These are phyloP conservation scores for Cryphonectria nitschkei DNA, from an alignment of 2,329 filamentous ascomycete species.

Conservation along the genomic window DNA sequence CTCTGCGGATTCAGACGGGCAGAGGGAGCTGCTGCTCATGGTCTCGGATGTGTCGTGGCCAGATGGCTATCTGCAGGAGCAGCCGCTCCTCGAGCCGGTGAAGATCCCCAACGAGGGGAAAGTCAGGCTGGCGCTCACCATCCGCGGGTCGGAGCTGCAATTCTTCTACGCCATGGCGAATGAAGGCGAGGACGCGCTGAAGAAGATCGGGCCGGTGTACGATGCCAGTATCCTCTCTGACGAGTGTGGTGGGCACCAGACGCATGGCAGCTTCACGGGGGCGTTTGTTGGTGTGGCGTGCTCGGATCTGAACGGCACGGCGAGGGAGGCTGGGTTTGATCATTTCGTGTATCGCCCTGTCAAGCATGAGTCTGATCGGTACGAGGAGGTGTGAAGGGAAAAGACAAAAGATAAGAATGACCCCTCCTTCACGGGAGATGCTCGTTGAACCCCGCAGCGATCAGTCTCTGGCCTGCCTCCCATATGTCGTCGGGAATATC, in stretches of 20 bases:
- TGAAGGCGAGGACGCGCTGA: conserved; percentile 45
- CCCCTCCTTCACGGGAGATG: conserved; percentile 41
- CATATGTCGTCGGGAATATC: conserved; percentile 47
- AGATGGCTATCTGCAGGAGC: conserved; percentile 47
- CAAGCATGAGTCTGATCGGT: conserved; percentile 51
- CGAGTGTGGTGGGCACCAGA: conserved; percentile 65
- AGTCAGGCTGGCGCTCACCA: conserved; percentile 53
- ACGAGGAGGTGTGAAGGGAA: conserved; percentile 39
- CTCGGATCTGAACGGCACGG: conserved; percentile 59
- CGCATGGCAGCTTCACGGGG: conserved; percentile 66
- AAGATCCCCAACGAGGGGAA: conserved; percentile 58
- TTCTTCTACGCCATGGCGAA: conserved; percentile 60
- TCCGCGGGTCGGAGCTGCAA: conserved; percentile 56
- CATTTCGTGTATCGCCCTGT: conserved; percentile 56
- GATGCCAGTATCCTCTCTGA: conserved; percentile 64
- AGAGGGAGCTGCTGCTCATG: conserved; percentile 61
- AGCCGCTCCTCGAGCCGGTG: conserved; percentile 48
- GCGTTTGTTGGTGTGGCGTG: conserved; percentile 62
- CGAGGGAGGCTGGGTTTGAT: conserved; percentile 51
- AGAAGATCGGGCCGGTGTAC: conserved; percentile 57
- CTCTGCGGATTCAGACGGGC: conserved; percentile 57
- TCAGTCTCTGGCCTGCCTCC: conserved; percentile 46
- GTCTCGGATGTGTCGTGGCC: conserved; percentile 61
- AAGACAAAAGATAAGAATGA: too few species aligned
- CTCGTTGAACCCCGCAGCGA: conserved; percentile 42